phyloP scores from a whole-genome alignment of 2,329 filamentous ascomycete genomes.

The Lasiodiplodia hormozganensis region DNA sequence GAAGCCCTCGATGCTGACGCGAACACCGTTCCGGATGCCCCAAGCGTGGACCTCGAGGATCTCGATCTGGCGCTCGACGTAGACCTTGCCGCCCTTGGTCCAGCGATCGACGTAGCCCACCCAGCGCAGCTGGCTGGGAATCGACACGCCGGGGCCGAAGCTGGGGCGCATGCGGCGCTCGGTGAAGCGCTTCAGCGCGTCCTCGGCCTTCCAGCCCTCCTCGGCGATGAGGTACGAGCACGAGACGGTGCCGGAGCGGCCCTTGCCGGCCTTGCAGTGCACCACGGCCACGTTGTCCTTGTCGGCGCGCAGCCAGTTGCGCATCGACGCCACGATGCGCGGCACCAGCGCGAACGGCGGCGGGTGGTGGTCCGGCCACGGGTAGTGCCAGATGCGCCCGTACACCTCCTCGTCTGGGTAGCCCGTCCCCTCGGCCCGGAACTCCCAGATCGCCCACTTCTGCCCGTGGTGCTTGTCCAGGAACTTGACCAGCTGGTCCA shows the following conservation, averaged over 20 bases:
- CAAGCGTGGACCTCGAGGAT: conserved; percentile 88
- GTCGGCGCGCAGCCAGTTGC: conserved; percentile 73
- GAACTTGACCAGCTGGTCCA: conserved; percentile 84
- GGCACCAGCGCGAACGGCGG: conserved; percentile 91
- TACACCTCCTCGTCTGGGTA: conserved; percentile 93
- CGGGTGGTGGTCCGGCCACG: conserved; percentile 96
- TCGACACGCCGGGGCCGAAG: conserved; percentile 89
- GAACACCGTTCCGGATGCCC: conserved; percentile 87
- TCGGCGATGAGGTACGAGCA: conserved; percentile 92
- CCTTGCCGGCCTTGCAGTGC: conserved; percentile 97
- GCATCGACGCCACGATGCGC: conserved; percentile 89
- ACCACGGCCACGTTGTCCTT: conserved; percentile 79
- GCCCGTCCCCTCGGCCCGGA: conserved; percentile 92
- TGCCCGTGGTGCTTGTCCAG: conserved; percentile 83
- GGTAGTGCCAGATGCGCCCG: conserved; percentile 84
- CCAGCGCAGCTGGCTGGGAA: conserved; percentile 90
- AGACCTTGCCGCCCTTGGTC: conserved; percentile 77
- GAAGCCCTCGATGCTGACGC: conserved; percentile 83
- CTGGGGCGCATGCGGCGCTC: conserved; percentile 85
- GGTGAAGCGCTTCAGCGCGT: conserved; percentile 74
- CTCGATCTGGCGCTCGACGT: conserved; percentile 82
- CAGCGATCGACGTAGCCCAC: conserved; percentile 88
- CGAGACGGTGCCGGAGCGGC: conserved; percentile 84
- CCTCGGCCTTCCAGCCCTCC: conserved; percentile 71
- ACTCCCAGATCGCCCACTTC: conserved; percentile 97